Evolutionary conservation across 2,329 filamentous ascomycete genomes (phyloP).

Genomic region (Paecilomyces variotii): DNA sequence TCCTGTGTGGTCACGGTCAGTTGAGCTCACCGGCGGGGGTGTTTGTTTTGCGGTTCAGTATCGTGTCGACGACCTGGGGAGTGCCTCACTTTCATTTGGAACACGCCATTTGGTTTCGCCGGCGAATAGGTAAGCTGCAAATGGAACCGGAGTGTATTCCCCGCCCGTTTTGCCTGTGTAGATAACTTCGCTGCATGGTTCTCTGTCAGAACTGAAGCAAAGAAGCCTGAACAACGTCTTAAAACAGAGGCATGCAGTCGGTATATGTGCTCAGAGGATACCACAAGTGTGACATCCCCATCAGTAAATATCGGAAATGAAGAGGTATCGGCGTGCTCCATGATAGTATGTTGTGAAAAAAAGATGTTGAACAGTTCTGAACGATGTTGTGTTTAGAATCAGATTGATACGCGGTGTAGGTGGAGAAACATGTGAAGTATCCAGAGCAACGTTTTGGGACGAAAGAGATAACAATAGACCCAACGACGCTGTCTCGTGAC

Average conservation of each 20-base stretch:
- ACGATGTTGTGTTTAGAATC: neutral
- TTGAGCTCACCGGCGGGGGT: neutral
- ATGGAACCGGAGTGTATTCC: constrained; percentile 12
- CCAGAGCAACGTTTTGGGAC: neutral
- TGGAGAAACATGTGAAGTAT: neutral
- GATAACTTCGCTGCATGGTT: constrained; percentile 18
- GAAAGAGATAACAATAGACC: constrained; percentile 10
- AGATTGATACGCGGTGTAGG: neutral
- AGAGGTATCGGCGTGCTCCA: constrained; percentile 8
- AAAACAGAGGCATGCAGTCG: constrained; percentile 29
- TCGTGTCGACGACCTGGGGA: neutral
- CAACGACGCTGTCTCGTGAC: neutral
- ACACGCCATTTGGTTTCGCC: constrained; percentile 4
- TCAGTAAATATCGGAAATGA: constrained; percentile 30
- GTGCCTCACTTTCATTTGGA: constrained; percentile 5
- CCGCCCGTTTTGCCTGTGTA: constrained; percentile 18
- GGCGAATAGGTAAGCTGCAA: constrained; percentile 11
- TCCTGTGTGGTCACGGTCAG: constrained; percentile 16
- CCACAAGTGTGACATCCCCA: constrained; percentile 32
- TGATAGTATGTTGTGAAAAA: neutral
- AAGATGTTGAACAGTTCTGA: neutral
- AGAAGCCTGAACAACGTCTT: constrained; percentile 12
- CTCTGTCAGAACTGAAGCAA: constrained; percentile 13
- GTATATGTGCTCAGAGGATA: constrained; percentile 28
- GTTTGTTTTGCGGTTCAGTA: neutral